Evolutionary conservation across 495 filamentous ascomycete species (phyloP), one percentile per base, ranked within the genome.

Genomic region (Penicillium malachiteum): DNA sequence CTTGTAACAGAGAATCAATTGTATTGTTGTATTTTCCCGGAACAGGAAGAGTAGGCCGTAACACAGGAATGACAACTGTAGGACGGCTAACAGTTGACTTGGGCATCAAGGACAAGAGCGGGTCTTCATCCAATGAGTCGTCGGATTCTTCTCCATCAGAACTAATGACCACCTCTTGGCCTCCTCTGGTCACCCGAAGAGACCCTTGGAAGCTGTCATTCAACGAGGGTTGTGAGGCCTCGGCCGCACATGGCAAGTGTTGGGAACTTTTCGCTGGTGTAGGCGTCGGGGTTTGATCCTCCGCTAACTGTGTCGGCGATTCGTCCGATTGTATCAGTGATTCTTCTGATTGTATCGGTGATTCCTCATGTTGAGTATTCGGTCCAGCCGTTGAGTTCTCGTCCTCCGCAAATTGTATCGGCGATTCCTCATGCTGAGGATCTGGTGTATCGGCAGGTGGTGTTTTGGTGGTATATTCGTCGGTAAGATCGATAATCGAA

Each of bases 71-170:
- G 2, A 43, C 40, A 21, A 26, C 14, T 49, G 17, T 17, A 16
- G 47, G 14, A 5, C 7, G 6, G 34, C 1, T 4, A 2, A 17
- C 17, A 7, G 17, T 40, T 39, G 17, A 33, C 17, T 49, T 34
- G 10, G 8, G 30, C 13, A 17, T 14, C 39, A 41, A 67, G 6
- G 77, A 60, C n/a, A 69, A 67, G 10, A 69, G 68, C 5, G 74
- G 71, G 45, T 76, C 34, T 37, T 37, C 74, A 39, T 75, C 77
- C 18, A 82, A 64, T n/a, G 72, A 77, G n/a, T 57, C 63, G 51
- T 84, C 77, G 0, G 84, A 85, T 17, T 84, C 84, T 26, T 90
- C 88, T 50, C 85, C 85, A 61, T 92, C 89, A 0, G 89, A 92
- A 53, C 76, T 80, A 48, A 91, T 86, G 31, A 88, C 80, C 11